Conservation (phyloP, 768 basidiomycete genomes). For the Pleurotus tuoliensis region DNA sequence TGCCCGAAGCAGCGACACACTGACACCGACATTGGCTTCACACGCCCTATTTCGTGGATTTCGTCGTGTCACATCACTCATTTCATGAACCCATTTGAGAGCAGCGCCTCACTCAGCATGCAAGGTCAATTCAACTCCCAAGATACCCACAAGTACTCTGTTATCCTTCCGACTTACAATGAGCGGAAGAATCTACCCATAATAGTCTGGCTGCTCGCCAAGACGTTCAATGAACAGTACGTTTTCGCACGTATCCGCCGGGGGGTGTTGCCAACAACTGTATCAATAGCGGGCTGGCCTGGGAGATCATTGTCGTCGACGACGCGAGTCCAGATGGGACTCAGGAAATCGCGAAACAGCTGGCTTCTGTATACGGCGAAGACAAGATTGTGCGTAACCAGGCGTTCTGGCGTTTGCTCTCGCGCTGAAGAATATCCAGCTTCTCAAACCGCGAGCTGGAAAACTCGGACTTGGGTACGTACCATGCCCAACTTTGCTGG, state of each 20-base stretch:
- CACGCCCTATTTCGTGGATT: too few species aligned
- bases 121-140: constrained; percentile 52
- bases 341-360: constrained; percentile 79
- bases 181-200: constrained; percentile 90
- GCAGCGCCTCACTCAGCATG: constrained; percentile 53
- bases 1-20: too few species aligned
- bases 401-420: not conserved
- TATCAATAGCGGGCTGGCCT: constrained; percentile 57
- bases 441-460: constrained; percentile 83
- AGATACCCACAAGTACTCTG: constrained; percentile 78
- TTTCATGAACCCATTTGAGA: constrained; percentile 67
- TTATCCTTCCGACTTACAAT: constrained; percentile 93
- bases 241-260: constrained; percentile 23
- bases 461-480: constrained; percentile 87
- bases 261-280: not conserved
- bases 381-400: constrained; percentile 61
- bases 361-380: constrained; percentile 77
- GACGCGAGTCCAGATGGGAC: constrained; percentile 93
- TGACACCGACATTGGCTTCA: too few species aligned
- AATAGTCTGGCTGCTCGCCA: constrained; percentile 81
- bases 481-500: not conserved
- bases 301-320: constrained; percentile 90
- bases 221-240: constrained; percentile 73
- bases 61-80: too few species aligned
- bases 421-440: constrained; percentile 30